Percentiles rank a stretch among this genome's conserved stretches.
These are phyloP conservation scores for Nemania sp. DNA, from an alignment of 2,329 filamentous ascomycete species.

Conservation along the genomic window DNA sequence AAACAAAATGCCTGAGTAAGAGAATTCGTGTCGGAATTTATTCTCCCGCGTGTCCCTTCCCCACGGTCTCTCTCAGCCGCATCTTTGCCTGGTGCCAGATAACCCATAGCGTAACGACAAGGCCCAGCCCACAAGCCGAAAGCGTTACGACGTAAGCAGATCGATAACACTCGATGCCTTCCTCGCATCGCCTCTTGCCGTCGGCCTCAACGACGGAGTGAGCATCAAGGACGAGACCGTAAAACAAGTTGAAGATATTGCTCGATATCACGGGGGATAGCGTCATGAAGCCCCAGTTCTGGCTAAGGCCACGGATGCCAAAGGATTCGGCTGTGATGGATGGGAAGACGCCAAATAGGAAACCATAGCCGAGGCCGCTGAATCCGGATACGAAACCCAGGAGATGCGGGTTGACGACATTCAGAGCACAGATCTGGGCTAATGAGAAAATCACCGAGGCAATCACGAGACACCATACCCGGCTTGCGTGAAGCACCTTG, in stretches of 20 bases:
- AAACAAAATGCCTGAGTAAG: not conserved
- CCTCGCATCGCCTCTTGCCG: constrained; percentile 79
- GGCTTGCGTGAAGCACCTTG: constrained; percentile 81
- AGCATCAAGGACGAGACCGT: constrained; percentile 84
- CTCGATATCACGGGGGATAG: constrained; percentile 87
- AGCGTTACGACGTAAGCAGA: constrained; percentile 85
- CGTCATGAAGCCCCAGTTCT: constrained; percentile 98
- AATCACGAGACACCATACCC: constrained; percentile 89
- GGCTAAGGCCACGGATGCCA: constrained; percentile 86
- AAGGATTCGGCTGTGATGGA: constrained; percentile 91
- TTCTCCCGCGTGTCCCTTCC: constrained; percentile 44
- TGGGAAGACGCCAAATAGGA: constrained; percentile 93
- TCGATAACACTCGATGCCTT: constrained; percentile 84
- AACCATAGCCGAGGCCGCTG: constrained; percentile 90
- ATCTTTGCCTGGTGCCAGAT: constrained; percentile 69
- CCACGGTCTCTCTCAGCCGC: constrained; percentile 50
- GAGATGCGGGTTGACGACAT: constrained; percentile 79
- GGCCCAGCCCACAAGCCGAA: constrained; percentile 74
- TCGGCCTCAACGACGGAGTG: constrained; percentile 77
- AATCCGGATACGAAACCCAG: constrained; percentile 83
- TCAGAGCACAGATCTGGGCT: constrained; percentile 82
- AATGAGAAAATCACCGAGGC: constrained; percentile 82
- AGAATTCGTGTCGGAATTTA: constrained; percentile 18
- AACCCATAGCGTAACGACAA: constrained; percentile 76
- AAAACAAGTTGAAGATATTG: constrained; percentile 93